phyloP scores from a whole-genome alignment of 2,329 filamentous ascomycete species.

The Alternaria solani region DNA sequence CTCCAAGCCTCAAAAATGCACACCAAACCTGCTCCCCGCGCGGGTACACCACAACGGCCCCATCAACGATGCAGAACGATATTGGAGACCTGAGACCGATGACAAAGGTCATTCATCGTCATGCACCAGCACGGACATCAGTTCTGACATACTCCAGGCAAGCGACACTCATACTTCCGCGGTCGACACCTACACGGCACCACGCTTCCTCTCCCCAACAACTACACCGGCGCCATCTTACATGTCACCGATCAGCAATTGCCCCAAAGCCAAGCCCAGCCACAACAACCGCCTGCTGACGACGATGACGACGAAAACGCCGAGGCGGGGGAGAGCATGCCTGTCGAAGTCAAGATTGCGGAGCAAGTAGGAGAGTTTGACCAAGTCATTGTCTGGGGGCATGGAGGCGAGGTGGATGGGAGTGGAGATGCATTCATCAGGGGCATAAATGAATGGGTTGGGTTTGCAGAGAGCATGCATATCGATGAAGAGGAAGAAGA shows the following conservation, averaged over 20 bases:
- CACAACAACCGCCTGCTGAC: constrained; percentile 11
- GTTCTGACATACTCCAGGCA: background rate
- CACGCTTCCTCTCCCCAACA: constrained; percentile 70
- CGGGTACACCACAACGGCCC: constrained; percentile 80
- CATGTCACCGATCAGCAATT: constrained; percentile 39
- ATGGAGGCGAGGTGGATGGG: constrained; percentile 71
- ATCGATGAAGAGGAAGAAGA: constrained; percentile 23
- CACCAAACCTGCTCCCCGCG: constrained; percentile 80
- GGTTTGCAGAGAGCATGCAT: constrained; percentile 68
- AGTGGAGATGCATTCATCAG: constrained; percentile 74
- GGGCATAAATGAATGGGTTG: constrained; percentile 81
- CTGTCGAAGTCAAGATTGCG: constrained; percentile 56
- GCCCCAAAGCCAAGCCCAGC: constrained; percentile 17
- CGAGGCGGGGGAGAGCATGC: constrained; percentile 26
- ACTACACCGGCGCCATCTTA: constrained; percentile 66
- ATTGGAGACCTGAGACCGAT: constrained; percentile 71
- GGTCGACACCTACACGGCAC: constrained; percentile 80
- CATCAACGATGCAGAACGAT: constrained; percentile 68
- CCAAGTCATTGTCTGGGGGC: constrained; percentile 81
- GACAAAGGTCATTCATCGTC: constrained; percentile 19
- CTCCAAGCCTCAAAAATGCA: constrained; percentile 53
- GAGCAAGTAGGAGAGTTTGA: constrained; percentile 74
- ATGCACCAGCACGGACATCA: background rate
- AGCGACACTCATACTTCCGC: constrained; percentile 55
- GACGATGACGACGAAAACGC: constrained; percentile 28